Evolutionary conservation across 257 asterid species (phyloP), one percentile per base, ranked within the genome.

Genomic region (Leptodermis oblonga): DNA sequence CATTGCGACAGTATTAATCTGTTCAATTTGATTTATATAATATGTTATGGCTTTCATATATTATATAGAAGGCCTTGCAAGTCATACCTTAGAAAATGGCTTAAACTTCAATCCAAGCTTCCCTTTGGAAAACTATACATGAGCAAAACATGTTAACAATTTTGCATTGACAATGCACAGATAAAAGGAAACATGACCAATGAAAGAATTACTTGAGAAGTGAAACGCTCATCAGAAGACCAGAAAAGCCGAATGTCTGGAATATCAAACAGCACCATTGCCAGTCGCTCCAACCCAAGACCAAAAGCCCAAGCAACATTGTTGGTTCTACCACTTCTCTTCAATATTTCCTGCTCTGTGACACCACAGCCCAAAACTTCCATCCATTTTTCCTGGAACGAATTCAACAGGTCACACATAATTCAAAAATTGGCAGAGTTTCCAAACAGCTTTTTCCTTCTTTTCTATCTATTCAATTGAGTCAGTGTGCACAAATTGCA

Each of bases 301-400:
- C 99, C 99, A 81, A 93, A 93, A 51, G 99, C 99, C 99, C 99
- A 94, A 75, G 96, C 99, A 67, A 91, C 92, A 78, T 82, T 86
- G 61, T 85, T 83, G 14, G 56, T 76, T 81, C 77, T 82, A 41
- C 90, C 96, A 70, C 82, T 86, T 85, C 90, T 85, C 82, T 86
- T 87, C 82, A 94, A 76, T 74, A 91, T 94, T 79, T 94, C 99
- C 78, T 91, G 97, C 83, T 93, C 97, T 87, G 82, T 93, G 76
- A 93, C 99, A 60, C 99, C 99, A 77, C 97, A 93, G 55, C 99
- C 97, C 81, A 93, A 80, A 69, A 93, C 99, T 83, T 94, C 99
- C 90, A 94, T 76, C 99, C 99, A 94, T 70, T 84, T 76, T 15
- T 94, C 97, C 97, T 94, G 81, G 42, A 86, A 73, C 49, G 31